Evolutionary conservation across 2,329 filamentous ascomycete species (phyloP), one percentile per base, ranked within the genome.

Genomic region (Penicillium sp.): DNA sequence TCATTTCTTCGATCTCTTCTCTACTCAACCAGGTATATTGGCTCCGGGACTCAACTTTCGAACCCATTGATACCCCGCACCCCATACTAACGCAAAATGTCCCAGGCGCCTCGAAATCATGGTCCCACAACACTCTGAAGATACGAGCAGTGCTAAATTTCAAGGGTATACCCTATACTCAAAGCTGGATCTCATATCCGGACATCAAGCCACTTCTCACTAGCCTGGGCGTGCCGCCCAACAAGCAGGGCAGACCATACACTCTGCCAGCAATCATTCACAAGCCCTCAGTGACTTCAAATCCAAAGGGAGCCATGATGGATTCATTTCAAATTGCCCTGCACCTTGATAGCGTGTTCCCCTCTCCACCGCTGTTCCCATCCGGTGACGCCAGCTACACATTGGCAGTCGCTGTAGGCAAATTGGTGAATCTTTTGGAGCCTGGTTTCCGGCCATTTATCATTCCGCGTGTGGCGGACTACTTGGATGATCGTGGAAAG

Each of bases 231-330:
- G 52, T 70, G 7, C 51, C 56, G 21, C 62, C 66, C n/a, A 26
- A 53, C 29, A 44, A 52, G 13, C 23, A 53, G 21, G 45, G 49
- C 9, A 50, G 45, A 16, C 53, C 52, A 6, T 69, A 68, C 48
- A 70, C 66, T 6, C 59, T 70, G 6, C 67, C 68, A 15, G 65
- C 64, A 26, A 70, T 69, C 55, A 47, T 49, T 26, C 67, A 70
- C 47, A 60, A 59, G 23, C 43, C 58, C 0, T 26, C 24, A 26
- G 53, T 64, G 13, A 54, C 31, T 1, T 52, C 55, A 3, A 66
- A 59, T 46, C 50, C 61, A 4, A 48, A 56, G 12, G 65, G 66
- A 10, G 60, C 60, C 4, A 43, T 69, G 18, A 67, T 66, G 63
- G 66, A 69, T 46, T 70, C 68, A 0, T 47, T 67, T 7, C 53